These are phyloP conservation scores for Cladosporium sp. DNA, from an alignment of 2,329 filamentous ascomycete species.

Conservation along the genomic window DNA sequence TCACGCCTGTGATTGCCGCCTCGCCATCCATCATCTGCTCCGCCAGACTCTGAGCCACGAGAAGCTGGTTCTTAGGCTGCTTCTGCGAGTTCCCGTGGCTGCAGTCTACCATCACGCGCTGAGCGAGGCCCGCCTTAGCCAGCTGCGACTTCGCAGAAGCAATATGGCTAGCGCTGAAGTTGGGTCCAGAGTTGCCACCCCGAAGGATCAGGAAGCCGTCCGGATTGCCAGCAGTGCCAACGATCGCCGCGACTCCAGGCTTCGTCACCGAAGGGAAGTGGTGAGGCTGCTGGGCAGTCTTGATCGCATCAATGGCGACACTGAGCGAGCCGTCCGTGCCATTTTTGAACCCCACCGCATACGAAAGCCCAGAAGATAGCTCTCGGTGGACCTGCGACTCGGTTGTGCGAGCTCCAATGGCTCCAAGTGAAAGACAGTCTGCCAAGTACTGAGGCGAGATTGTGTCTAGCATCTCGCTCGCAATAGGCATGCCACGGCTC, in stretches of 20 bases:
- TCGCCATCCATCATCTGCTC: conserved; percentile 87
- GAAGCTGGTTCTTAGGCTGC: conserved; percentile 94
- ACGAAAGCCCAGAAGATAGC: conserved; percentile 88
- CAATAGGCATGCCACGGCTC: conserved; percentile 82
- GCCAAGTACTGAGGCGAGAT: conserved; percentile 98
- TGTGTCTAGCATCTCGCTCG: conserved; percentile 97
- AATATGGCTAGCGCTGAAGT: conserved; percentile 85
- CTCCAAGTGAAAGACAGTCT: conserved; percentile 90
- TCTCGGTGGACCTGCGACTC: conserved; percentile 96
- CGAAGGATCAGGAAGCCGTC: conserved; percentile 96
- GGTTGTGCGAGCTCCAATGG: conserved; percentile 91
- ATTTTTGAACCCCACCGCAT: conserved; percentile 99
- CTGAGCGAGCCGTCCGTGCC: conserved; percentile 88
- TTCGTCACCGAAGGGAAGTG: conserved; percentile 99
- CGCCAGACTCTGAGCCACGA: conserved; percentile 75
- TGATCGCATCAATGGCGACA: conserved; percentile 94
- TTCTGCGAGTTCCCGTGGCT: conserved; percentile 98
- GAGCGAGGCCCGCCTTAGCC: conserved; percentile 74
- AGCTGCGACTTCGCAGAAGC: conserved; percentile 73
- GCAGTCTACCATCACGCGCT: conserved; percentile 97
- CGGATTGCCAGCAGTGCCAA: conserved; percentile 89
- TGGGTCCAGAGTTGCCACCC: conserved; percentile 86
- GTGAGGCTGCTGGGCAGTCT: conserved; percentile 70
- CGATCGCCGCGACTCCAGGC: conserved; percentile 92
- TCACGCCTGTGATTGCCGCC: conserved; percentile 84